These are phyloP conservation scores for Curvularia eragrostidis DNA, from an alignment of 2,329 filamentous ascomycete genomes.

Conservation along the genomic window DNA sequence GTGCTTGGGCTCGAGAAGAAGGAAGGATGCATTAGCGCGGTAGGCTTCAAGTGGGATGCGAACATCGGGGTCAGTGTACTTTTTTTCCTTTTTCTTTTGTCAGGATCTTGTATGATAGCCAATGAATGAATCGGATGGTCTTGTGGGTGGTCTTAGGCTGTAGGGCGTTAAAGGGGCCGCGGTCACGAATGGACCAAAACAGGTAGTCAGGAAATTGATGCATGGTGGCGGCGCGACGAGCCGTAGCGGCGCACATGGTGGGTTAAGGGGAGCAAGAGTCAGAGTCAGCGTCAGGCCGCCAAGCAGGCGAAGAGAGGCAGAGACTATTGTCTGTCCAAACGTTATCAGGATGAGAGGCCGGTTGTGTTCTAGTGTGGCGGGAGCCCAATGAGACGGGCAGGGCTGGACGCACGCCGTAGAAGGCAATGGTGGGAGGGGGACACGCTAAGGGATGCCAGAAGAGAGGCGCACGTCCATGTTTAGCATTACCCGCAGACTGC, in stretches of 20 bases:
- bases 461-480: slow-evolving; percentile 24
- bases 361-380: neutral
- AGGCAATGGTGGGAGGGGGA: slow-evolving; percentile 1
- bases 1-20: neutral
- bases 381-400: slow-evolving; percentile 7
- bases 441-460: slow-evolving; percentile 21
- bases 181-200: neutral
- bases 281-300: too few relatives aligned
- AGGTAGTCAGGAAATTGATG: neutral
- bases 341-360: slow-evolving; percentile 7
- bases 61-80: neutral
- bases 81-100: neutral
- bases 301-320: neutral
- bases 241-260: neutral
- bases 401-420: slow-evolving; percentile 12
- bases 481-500: slow-evolving; percentile 21
- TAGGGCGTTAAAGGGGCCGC: neutral
- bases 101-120: slow-evolving; percentile 2
- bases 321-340: neutral
- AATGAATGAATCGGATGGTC: neutral
- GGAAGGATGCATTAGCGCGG: neutral
- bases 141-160: neutral
- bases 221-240: neutral
- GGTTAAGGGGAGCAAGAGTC: neutral
- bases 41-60: neutral